These are phyloP conservation scores for Fraxinus greggii DNA, from an alignment of 305 asterid genomes.

Conservation along the genomic window DNA sequence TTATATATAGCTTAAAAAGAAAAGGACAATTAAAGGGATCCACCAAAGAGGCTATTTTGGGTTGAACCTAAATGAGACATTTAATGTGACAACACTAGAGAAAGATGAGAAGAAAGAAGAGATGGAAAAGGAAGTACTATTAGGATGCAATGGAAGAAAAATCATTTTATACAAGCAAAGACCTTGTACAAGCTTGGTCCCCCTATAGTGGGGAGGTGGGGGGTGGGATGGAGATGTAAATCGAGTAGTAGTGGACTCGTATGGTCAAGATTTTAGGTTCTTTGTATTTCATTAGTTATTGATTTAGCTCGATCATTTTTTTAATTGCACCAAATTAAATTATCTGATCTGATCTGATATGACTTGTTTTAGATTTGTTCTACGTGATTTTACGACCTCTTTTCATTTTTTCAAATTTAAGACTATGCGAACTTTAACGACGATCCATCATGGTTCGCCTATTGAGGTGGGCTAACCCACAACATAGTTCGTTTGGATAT, in stretches of 20 bases:
- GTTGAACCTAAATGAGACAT: constrained; percentile 3
- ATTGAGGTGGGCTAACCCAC: not conserved
- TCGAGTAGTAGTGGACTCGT: not conserved
- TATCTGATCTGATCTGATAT: not conserved
- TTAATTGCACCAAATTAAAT: not conserved
- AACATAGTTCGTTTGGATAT: not conserved
- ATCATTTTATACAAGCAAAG: not conserved
- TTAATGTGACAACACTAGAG: not conserved
- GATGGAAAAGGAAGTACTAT: not conserved
- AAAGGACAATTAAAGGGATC: not conserved
- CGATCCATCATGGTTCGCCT: not conserved
- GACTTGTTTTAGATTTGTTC: not conserved
- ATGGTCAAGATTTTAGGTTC: not conserved
- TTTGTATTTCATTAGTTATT: not conserved
- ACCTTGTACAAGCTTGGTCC: not conserved
- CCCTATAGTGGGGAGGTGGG: not conserved
- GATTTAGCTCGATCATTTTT: not conserved
- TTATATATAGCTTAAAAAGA: not conserved
- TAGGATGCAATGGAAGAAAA: not conserved
- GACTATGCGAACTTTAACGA: too few relatives aligned
- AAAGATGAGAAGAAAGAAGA: not conserved
- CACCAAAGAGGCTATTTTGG: not conserved
- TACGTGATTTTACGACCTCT: not conserved
- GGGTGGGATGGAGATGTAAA: not conserved
- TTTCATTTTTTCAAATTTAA: too few relatives aligned